phyloP scores from a whole-genome alignment of 2,329 filamentous ascomycete genomes.

The Paecilomyces formosus region DNA sequence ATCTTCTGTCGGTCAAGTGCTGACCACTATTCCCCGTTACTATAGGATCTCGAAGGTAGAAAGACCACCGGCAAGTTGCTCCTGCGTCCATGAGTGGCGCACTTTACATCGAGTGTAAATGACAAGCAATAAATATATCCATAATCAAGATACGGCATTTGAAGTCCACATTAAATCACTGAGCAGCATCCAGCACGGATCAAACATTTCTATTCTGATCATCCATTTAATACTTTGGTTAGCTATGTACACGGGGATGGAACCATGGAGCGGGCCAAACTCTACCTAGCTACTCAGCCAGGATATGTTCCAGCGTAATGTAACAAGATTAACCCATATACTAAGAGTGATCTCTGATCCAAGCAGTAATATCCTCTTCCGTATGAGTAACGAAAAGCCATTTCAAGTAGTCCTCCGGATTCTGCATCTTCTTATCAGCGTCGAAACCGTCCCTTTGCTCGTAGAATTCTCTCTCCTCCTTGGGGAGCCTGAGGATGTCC shows the following conservation, averaged over 20 bases:
- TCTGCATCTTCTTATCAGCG: not conserved
- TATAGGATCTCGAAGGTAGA: constrained; percentile 66
- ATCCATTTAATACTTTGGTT: not conserved
- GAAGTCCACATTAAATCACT: too few species aligned
- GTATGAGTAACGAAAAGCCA: not conserved
- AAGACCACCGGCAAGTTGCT: constrained; percentile 80
- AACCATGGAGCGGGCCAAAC: too few species aligned
- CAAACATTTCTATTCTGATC: not conserved
- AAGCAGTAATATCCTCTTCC: not conserved
- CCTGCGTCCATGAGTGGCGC: constrained; percentile 49
- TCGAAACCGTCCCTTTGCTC: not conserved
- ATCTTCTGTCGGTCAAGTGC: not conserved
- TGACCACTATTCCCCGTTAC: not conserved
- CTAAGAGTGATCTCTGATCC: not conserved
- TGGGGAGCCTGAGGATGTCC: not conserved
- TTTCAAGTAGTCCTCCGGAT: not conserved
- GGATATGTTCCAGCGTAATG: not conserved
- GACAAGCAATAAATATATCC: not conserved
- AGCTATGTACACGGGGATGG: too few species aligned
- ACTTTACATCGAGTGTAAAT: not conserved
- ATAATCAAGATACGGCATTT: not conserved
- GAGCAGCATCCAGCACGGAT: too few species aligned
- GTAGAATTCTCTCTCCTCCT: not conserved
- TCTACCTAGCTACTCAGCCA: too few species aligned
- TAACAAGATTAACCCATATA: too few species aligned